Base-by-base conservation (phyloP, 2,329 filamentous ascomycete genomes). In the Diplodia sapinea region DNA sequence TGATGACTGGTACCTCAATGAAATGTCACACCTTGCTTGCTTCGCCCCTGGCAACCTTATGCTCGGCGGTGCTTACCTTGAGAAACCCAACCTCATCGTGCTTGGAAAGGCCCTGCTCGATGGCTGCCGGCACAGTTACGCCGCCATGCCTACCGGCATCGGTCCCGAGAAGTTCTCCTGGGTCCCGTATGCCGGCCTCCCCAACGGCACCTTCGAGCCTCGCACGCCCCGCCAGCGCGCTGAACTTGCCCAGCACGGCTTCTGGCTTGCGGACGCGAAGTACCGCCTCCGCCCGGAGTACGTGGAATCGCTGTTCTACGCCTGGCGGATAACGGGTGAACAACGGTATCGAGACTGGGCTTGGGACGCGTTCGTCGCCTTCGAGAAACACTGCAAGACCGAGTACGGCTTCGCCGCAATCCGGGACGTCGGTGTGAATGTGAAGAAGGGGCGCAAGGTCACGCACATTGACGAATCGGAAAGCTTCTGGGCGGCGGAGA, bases 51-150 rank as follows among this genome's bases (percentile, higher is more conserved):
- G 78, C 2, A 77, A 75, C 23, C 72, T 80, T 23, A 73, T 81
- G 17, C 77, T 80, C n/a, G 79, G 75, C n/a, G 76, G 74, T 8
- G 71, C 73, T 47, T 72, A 73, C 69, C 76, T 79, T 50, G 55
- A 76, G 36, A 66, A 77, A 4, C 70, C 74, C 1, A 72, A 76
- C 55, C 75, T 80, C 7, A 70, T 73, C 26, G 73, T 73, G 7
- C 78, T 80, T 50, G 79, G 77, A 2, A 73, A 79, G 20, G 79
- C 79, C 4, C 73, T 81, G 3, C 74, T 81, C 7, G 79, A 81
- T 71, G 78, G 75, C 33, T 80, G 79, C 67, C 77, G 72, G 26
- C 78, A 81, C 70, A 72, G 73, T 7, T 79, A 80, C 65, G 70
- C 72, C 13, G 77, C 77, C 0, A 78, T 77, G 3, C 75, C 79